Evolutionary conservation across 2,329 filamentous ascomycete genomes (phyloP), one percentile per base, ranked within the genome.

Genomic region (Achaetomium macrosporum): DNA sequence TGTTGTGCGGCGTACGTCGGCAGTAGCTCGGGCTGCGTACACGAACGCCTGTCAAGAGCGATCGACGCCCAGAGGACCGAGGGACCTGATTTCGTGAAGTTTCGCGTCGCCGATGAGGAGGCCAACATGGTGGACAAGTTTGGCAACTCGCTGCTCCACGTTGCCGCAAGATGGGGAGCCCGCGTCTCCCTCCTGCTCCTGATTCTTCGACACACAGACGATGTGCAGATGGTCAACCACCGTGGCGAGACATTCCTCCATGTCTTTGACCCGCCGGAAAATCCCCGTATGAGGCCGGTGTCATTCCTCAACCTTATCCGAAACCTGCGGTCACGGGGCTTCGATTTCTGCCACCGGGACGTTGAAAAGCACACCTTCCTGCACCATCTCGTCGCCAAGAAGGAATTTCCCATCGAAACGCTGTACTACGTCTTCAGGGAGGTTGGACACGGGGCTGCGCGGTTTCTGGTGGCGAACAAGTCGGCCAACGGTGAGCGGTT

Each of bases 241-340:
- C 60, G 60, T 20, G 60, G 59, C 19, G 61, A 63, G 53, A 63
- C 61, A 1, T 63, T 63, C 31, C 57, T 63, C n/a, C 61, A 63
- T n/a, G 57, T 63, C 12, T 63, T 58, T 13, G 57, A 62, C 36
- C 61, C 61, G 15, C 61, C 61, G 10, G 47, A 53, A 9, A 50
- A 52, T 15, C 61, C 61, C 2, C 57, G 41, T 16, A 57, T 63
- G 31, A 37, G 59, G 25, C 59, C 61, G 0, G 59, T 54, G 17
- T 62, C 61, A 1, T 63, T 63, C 37, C 57, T 63, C 50, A 62
- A 62, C 51, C 59, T 63, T 12, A 50, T 63, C n/a, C 59, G 61
- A 17, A 55, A 43, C 13, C 47, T 63, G 31, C 59, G 61, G 7
- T 51, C 61, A 2, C 54, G 59, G 15, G 60, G 60, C 20, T 63